Base-by-base conservation (phyloP, 371 early-diverging fungal genomes). In the Syncephalis fuscata region DNA sequence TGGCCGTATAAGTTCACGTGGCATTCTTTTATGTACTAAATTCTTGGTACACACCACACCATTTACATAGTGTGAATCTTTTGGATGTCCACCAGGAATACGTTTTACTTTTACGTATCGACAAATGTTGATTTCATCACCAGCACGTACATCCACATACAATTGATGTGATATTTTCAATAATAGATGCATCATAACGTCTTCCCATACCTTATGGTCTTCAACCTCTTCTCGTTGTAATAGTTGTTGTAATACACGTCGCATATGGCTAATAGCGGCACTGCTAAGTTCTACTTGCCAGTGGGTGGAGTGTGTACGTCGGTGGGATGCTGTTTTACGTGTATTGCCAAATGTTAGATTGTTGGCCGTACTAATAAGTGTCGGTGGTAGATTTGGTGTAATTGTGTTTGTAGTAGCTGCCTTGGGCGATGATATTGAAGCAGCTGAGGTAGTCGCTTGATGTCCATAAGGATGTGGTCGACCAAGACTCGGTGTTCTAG, bases 101-200 rank as follows among this genome's bases (percentile, higher is more conserved):
- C 78, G 79, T 57, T 95, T 95, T 58, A 94, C 78, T 56, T 90
- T 90, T 48, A 95, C 81, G 49, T 82, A 88, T 22, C 82, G 78
- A n/a, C 85, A 73, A 46, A 89, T 73, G 52, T 92, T 91, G 53
- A 88, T 87, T 40, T 68, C 68, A 51, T 89, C 88, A 23, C 84
- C 80, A n/a, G 63, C 65, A 0, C 67, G 57, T 17, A 83, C 70
- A 53, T 81, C 71, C 1, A 82, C 78, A 20, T 72, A 68, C 5
- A 88, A 71, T 46, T 70, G 69, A 22, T 72, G 71, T 10, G 78
- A 71, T 0, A 80, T 74, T 42, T 69, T 71, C 24, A 81, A 55
- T 16, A 83, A 58, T 36, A 90, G 51, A 15, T 67, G 62, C 57
- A 79, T 68, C 39, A 91, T 62, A 0, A 86, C 74, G 0, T 68